These are phyloP conservation scores for Neurospora sp. DNA, from an alignment of 495 filamentous ascomycete genomes.

Conservation along the genomic window DNA sequence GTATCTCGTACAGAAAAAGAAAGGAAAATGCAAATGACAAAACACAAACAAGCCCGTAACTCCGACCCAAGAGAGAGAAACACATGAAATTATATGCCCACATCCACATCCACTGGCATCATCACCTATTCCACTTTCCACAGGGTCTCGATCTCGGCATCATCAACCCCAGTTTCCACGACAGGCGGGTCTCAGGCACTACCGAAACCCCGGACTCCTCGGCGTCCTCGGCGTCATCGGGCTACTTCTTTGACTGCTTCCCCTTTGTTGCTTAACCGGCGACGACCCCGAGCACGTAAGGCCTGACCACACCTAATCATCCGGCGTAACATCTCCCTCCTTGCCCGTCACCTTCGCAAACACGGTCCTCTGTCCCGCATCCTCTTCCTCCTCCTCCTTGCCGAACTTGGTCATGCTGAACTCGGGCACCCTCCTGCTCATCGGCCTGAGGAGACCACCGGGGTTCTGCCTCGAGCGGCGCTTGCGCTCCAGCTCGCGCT, in stretches of 20 bases:
- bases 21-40: neutral
- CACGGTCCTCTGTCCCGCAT: conserved; percentile 16
- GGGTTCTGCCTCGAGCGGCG: conserved; percentile 23
- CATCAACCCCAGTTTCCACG: neutral
- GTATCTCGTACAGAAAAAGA: neutral
- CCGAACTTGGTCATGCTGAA: conserved; percentile 41
- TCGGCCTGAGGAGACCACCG: conserved; percentile 20
- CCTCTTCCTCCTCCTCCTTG: conserved; percentile 30
- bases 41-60: neutral
- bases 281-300: conserved; percentile 14
- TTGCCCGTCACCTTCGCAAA: conserved; percentile 24
- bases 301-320: conserved; percentile 28
- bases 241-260: neutral
- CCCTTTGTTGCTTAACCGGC: conserved; percentile 1
- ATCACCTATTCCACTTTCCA: neutral
- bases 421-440: conserved; percentile 31
- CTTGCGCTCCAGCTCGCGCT: conserved; percentile 26
- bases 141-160: neutral
- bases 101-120: neutral
- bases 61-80: conserved; percentile 1
- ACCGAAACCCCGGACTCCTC: neutral
- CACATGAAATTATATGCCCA: neutral
- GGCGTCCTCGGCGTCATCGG: neutral
- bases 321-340: conserved; percentile 17
- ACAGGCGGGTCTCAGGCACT: neutral